Base-by-base conservation (phyloP, 164 flowering plant genomes). In the Echeveria elegans region DNA sequence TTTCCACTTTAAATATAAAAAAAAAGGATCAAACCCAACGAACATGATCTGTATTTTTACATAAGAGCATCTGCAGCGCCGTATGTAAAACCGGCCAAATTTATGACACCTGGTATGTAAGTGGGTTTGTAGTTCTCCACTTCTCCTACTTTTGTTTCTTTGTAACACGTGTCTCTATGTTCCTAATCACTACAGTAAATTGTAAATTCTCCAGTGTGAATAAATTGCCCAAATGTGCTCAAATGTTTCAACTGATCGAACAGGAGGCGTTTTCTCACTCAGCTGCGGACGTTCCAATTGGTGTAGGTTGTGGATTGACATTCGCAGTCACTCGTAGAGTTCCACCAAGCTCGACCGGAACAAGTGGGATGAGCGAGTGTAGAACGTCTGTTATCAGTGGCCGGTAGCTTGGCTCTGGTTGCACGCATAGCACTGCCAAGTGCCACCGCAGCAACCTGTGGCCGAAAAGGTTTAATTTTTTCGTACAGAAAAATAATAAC, bases 371-470 rank as follows among this genome's bases (percentile, higher is more conserved):
- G 32, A 85, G 79, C 6, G 89, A 85, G 50, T 82, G 86, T 41
- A 85, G 68, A n/a, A 85, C 86, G 67, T 85, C 88, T 0, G 85
- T 81, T 73, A 82, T 82, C 70, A 85, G 67, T 45, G 88, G 88
- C 72, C 89, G 65, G 24, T 82, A 85, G 74, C 89, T 85, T 43
- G 88, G 83, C 69, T 85, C 86, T 40, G 83, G 82, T 61, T 85
- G 85, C 4, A 85, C 78, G 71, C 89, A 85, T 56, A 85, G 72
- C 15, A 82, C 86, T 5, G 86, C 89, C 36, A 85, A 82, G 85
- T 5, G 86, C 89, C 36, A 85, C 85, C 18, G 89, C 85, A 68
- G 89, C 89, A 64, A 85, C 86, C 86, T 85, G 38, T 14, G 47
- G 24, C 36, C 10, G 36, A 56, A 19, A 26, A 11, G 12, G 36